Evolutionary conservation across 1,284 basidiomycete species (phyloP), one percentile per base, ranked within the genome.

Genomic region (Naganishia liquefaciens): DNA sequence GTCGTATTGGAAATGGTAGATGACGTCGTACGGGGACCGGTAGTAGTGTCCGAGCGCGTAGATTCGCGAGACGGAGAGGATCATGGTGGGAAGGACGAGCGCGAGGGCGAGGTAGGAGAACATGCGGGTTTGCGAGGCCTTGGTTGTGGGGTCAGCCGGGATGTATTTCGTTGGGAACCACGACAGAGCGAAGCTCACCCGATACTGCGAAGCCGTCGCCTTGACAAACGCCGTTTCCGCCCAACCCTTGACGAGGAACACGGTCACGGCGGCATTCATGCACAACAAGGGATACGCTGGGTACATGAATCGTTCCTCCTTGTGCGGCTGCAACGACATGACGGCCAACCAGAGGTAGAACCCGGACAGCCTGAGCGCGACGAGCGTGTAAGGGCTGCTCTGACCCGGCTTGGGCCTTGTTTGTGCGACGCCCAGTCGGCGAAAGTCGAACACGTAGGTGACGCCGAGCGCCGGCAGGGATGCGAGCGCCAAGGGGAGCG

Each of bases 251-350:
- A 89, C 72, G 39, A 97, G 82, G 79, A 89, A 94, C 28, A 96
- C 71, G 39, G 87, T 82, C 28, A 94, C 87, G 3, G 92, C 92
- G 0, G 93, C 95, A 76, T 98, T 98, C 80, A 99, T 91, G 76
- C 91, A 92, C 60, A 99, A 80, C 50, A 98, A 80, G 0, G 93
- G 88, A 78, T 97, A 99, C 1, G 87, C 88, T 0, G 96, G 95
- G 79, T 88, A 99, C 87, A 99, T 90, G 81, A 99, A 99, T 27
- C 96, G 84, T 76, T 99, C 96, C 78, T 99, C 96, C 80, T 99
- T 99, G 81, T 99, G 96, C 5, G 88, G 80, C 79, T 99, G 96
- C 1, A 82, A 68, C 9, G 85, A 87, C 68, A 99, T 80, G 69
- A 96, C 86, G 2, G 77, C 83, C 53, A 89, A 74, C 94, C 96